These are phyloP conservation scores for Peronospora belbahrii DNA, from an alignment of 352 stramenopile species.

Conservation along the genomic window DNA sequence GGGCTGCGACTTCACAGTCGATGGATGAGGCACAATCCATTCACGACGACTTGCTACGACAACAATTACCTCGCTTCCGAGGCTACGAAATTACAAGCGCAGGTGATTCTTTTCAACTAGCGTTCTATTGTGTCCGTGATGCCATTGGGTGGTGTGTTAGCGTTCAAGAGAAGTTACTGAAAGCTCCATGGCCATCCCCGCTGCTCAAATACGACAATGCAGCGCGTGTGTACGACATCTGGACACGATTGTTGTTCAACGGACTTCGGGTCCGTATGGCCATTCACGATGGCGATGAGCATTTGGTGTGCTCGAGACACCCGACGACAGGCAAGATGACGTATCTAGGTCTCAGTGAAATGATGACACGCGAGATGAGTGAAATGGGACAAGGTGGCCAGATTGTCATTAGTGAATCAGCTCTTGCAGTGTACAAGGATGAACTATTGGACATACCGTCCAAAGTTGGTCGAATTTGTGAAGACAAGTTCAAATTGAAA, in stretches of 20 bases:
- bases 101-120: constrained; percentile 74
- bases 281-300: constrained; percentile 62
- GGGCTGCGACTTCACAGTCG: constrained; percentile 32
- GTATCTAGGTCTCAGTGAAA: constrained; percentile 59
- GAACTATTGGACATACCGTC: constrained; percentile 21
- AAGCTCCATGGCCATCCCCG: constrained; percentile 41
- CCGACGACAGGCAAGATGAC: constrained; percentile 72
- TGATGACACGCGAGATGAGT: constrained; percentile 59
- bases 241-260: constrained; percentile 53
- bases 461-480: background rate
- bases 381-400: constrained; percentile 59
- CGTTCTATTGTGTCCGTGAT: constrained; percentile 60
- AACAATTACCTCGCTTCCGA: constrained; percentile 40
- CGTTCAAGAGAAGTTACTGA: constrained; percentile 60
- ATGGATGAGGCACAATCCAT: constrained; percentile 65
- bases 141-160: constrained; percentile 57
- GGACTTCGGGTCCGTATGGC: constrained; percentile 72
- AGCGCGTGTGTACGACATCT: constrained; percentile 42
- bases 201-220: constrained; percentile 40
- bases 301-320: constrained; percentile 58
- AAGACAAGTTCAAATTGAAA: constrained; percentile 29
- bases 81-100: constrained; percentile 79
- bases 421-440: constrained; percentile 34
- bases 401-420: constrained; percentile 57
- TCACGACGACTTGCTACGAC: constrained; percentile 62